Evolutionary conservation across 257 asterid species (phyloP).

Genomic region (Solanum appendiculatum): DNA sequence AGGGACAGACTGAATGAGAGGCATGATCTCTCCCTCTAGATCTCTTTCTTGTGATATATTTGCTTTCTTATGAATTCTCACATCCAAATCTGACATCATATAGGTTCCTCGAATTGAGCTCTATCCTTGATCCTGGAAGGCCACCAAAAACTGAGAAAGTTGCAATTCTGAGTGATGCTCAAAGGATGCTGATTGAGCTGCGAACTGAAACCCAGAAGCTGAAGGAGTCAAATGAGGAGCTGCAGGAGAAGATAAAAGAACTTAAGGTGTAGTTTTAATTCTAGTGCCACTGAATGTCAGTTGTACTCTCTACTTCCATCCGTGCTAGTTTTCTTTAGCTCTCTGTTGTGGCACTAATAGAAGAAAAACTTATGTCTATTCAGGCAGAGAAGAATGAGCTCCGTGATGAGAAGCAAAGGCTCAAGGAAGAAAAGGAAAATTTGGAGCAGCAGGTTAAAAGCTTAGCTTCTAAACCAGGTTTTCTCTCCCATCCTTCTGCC

Average conservation of each 20-base stretch:
- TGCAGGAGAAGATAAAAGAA: slow-evolving; percentile 15
- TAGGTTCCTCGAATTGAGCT: slow-evolving; percentile 19
- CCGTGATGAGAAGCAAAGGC: slow-evolving; percentile 21
- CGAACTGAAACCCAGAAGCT: slow-evolving; percentile 13
- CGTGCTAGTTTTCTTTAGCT: neutral
- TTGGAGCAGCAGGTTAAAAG: slow-evolving; percentile 20
- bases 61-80: neutral
- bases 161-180: slow-evolving; percentile 16
- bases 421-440: slow-evolving; percentile 16
- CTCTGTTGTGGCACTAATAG: neutral
- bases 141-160: slow-evolving; percentile 19
- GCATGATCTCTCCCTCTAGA: neutral
- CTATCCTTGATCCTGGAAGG: slow-evolving; percentile 16
- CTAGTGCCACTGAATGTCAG: neutral
- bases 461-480: slow-evolving; percentile 3
- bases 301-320: neutral
- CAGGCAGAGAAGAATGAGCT: slow-evolving; percentile 26
- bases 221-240: slow-evolving; percentile 15
- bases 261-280: slow-evolving; percentile 6
- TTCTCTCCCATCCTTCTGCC: slow-evolving; percentile 8
- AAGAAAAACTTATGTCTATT: neutral
- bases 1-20: slow-evolving; percentile 21
- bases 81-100: neutral
- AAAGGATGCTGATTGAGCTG: slow-evolving; percentile 10
- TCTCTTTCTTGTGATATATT: neutral